A percentile compares a stretch with the other conserved stretches of the same genome.
Evolutionary conservation across 2,329 filamentous ascomycete species (phyloP).

Genomic region (Pezicula carpinea): DNA sequence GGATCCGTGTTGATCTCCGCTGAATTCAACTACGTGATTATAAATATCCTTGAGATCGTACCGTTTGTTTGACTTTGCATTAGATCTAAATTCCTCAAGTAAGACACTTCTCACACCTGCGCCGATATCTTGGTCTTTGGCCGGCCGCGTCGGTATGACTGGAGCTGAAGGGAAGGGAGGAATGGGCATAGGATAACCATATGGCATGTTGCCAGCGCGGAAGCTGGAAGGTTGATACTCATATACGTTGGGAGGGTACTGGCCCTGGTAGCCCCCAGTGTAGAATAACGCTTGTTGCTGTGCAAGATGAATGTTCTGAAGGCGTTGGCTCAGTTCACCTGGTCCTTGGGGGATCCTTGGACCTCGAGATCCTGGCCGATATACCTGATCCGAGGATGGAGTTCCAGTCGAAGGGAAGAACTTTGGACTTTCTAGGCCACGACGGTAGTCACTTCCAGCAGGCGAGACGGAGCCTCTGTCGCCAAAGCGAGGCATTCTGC

Average conservation of each 20-base stretch:
- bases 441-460: slow-evolving; percentile 27
- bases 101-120: slow-evolving; percentile 63
- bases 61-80: slow-evolving; percentile 64
- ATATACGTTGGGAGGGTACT: slow-evolving; percentile 34
- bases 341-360: slow-evolving; percentile 22
- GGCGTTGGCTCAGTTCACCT: slow-evolving; percentile 22
- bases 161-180: slow-evolving; percentile 19
- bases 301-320: slow-evolving; percentile 21
- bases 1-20: slow-evolving; percentile 91
- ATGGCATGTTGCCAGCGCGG: slow-evolving; percentile 30
- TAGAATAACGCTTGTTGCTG: slow-evolving; percentile 32
- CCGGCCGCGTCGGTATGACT: slow-evolving; percentile 23
- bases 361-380: slow-evolving; percentile 23
- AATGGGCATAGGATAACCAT: slow-evolving; percentile 30
- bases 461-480: slow-evolving; percentile 26
- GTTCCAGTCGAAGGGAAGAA: slow-evolving; percentile 22
- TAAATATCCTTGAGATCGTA: slow-evolving; percentile 90
- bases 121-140: slow-evolving; percentile 30
- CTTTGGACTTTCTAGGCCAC: slow-evolving; percentile 26
- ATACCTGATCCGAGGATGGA: slow-evolving; percentile 24
- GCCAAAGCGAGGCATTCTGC: slow-evolving; percentile 18
- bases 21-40: slow-evolving; percentile 85
- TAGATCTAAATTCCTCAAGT: slow-evolving; percentile 75
- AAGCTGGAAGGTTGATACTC: slow-evolving; percentile 34
- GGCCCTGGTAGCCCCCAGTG: slow-evolving; percentile 30